Evolutionary conservation across 371 early-diverging fungal genomes (phyloP), one percentile per base, ranked within the genome.

Genomic region (Mortierella sp.): DNA sequence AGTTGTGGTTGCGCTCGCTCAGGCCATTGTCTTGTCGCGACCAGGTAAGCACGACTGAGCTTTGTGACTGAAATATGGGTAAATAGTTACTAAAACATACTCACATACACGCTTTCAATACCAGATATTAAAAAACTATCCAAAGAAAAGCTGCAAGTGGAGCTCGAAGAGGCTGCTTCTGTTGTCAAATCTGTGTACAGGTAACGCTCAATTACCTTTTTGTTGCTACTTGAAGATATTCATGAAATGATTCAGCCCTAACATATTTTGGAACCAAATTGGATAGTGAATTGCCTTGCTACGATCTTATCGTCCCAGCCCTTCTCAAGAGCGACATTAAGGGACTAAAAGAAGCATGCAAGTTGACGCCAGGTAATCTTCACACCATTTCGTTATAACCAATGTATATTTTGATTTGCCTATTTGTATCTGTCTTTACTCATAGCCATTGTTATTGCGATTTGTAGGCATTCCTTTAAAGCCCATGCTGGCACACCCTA

Each of bases 401-500:
- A 12, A 11, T 10, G 1, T 12, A 10, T 24, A 24, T 14, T 12
- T 28, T 49, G 37, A 22, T 28, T 64, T n/a, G 9, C 35, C 6
- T 40, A 28, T 73, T 85, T 65, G 55, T 28, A 14, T 10, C 26
- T 24, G 92, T 91, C 47, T 40, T 14, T 24, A 64, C 24, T 26
- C 16, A 45, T 32, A 83, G 85, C 85, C 14, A 2, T 45, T 12
- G 30, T 26, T 10, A 45, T 28, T 54, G 18, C 55, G 16, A 9
- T 32, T 32, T 12, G 51, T 61, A 79, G 79, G 79, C 2, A 96
- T 99, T 59, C 99, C 99, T 3, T 88, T 99, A 30, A 99, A 99
- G 76, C 99, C 99, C n/a, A 99, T 99, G 99, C 89, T 99, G 78
- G 99, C 99, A 0, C 98, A 98, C 85, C 99, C 99, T 5, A 97